These are phyloP conservation scores for Plenodomus tracheiphilus DNA, from an alignment of 2,329 filamentous ascomycete genomes.

Conservation along the genomic window DNA sequence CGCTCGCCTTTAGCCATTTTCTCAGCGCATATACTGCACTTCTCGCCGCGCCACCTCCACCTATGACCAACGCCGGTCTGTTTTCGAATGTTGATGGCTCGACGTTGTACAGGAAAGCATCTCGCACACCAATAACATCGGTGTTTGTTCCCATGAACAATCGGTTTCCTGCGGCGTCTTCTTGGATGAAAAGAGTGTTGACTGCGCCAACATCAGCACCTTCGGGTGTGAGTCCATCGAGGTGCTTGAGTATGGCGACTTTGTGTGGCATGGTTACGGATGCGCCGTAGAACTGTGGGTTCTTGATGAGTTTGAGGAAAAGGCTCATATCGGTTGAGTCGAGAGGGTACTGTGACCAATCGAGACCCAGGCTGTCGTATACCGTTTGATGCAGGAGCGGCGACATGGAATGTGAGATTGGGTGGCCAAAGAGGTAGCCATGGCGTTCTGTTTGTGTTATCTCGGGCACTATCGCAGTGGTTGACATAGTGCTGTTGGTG, in stretches of 20 bases:
- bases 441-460: slow-evolving; percentile 45
- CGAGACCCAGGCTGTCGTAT: slow-evolving; percentile 55
- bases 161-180: slow-evolving; percentile 52
- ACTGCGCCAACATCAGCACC: slow-evolving; percentile 74
- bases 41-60: slow-evolving; percentile 77
- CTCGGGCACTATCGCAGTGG: slow-evolving; percentile 14
- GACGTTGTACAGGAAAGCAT: slow-evolving; percentile 62
- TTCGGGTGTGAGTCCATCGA: slow-evolving; percentile 74
- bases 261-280: slow-evolving; percentile 86
- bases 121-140: slow-evolving; percentile 76
- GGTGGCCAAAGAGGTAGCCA: slow-evolving; percentile 61
- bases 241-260: slow-evolving; percentile 71
- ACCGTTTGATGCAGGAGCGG: slow-evolving; percentile 59
- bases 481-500: slow-evolving; percentile 14
- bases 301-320: slow-evolving; percentile 54
- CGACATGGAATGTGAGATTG: slow-evolving; percentile 60
- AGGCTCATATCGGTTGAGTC: slow-evolving; percentile 50
- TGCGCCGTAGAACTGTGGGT: slow-evolving; percentile 67
- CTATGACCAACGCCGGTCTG: slow-evolving; percentile 72
- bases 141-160: slow-evolving; percentile 76
- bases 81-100: slow-evolving; percentile 56
- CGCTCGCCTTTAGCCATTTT: slow-evolving; percentile 67
- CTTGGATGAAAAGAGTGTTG: slow-evolving; percentile 74
- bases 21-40: slow-evolving; percentile 76
- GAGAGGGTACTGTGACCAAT: slow-evolving; percentile 57